These are phyloP conservation scores for Pythium phragmitis DNA, from an alignment of 352 stramenopile genomes.

Conservation along the genomic window DNA sequence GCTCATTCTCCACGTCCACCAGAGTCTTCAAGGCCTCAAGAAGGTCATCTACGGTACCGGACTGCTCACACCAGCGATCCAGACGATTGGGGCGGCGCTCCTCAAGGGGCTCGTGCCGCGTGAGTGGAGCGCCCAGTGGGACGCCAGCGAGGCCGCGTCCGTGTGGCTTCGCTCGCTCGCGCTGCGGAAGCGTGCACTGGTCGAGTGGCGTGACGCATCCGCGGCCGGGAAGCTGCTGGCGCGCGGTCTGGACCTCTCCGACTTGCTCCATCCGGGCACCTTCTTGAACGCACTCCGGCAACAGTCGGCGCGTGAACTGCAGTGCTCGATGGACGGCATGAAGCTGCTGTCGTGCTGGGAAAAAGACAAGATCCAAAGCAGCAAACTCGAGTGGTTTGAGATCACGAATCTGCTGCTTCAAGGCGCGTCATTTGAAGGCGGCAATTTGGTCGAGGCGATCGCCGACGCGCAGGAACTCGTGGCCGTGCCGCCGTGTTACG, in stretches of 20 bases:
- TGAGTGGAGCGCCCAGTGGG: conserved; percentile 84
- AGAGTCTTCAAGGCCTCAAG: conserved; percentile 69
- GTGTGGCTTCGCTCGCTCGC: conserved; percentile 85
- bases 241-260: conserved; percentile 81
- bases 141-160: conserved; percentile 67
- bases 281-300: conserved; percentile 95
- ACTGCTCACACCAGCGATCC: conserved; percentile 88
- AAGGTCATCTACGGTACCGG: conserved; percentile 92
- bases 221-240: conserved; percentile 63
- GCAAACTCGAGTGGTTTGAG: conserved; percentile 75
- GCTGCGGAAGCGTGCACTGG: conserved; percentile 76
- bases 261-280: conserved; percentile 92
- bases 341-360: conserved; percentile 90
- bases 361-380: conserved; percentile 49
- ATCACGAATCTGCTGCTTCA: conserved; percentile 83
- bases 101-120: conserved; percentile 67
- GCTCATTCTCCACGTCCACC: conserved; percentile 70
- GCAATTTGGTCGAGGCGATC: conserved; percentile 70
- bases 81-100: conserved; percentile 72
- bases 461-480: conserved; percentile 86
- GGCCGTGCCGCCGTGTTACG: conserved; percentile 70
- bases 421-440: conserved; percentile 84
- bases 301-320: conserved; percentile 80
- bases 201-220: conserved; percentile 79
- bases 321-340: conserved; percentile 90